Base-by-base conservation (phyloP, 495 filamentous ascomycete genomes). In the Cercophora sp. region DNA sequence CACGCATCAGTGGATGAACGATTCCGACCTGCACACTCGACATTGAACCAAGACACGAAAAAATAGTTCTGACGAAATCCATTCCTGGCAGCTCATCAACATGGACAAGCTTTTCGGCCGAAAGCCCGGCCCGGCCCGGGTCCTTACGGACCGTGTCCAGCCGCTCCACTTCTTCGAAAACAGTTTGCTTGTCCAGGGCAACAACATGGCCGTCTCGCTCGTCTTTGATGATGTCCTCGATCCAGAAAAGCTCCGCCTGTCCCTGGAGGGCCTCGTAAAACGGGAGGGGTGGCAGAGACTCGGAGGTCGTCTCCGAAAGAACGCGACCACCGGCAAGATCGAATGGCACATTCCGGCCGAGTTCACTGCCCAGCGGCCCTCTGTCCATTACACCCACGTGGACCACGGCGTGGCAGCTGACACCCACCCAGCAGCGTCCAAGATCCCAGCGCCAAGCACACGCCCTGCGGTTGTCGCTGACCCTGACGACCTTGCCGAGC, bases 141-240 rank as follows among this genome's bases (percentile, higher is more conserved):
- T 61, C 54, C 41, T 62, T 41, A 64, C 61, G n/a, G 72, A 75
- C 44, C 64, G 60, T 3, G 56, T 74, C 24, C 46, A 69, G 40
- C 72, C 70, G 22, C 47, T 72, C 13, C 63, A 72, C 50, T 65
- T 63, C 22, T 61, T 66, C 36, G 72, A 75, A 47, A 65, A 70
- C 52, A 69, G 65, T n/a, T 50, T 56, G 27, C 48, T 70, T 13
- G 64, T 58, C 8, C 63, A 68, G 34, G 62, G 52, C 2, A 60
- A 69, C 50, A 63, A 74, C 48, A 59, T 73, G 46, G 61, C 69
- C 27, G 67, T 60, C 8, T 66, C 62, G 36, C 60, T 76, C 24
- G 65, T 64, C 1, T 78, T 80, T 27, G 70, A 80, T 51, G 72
- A 78, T 23, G 69, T 79, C 19, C 60, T 80, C 0, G 74, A 78